Evolutionary conservation across 2,329 filamentous ascomycete species (phyloP), one percentile per base, ranked within the genome.

Genomic region (Cercospora berteroae): DNA sequence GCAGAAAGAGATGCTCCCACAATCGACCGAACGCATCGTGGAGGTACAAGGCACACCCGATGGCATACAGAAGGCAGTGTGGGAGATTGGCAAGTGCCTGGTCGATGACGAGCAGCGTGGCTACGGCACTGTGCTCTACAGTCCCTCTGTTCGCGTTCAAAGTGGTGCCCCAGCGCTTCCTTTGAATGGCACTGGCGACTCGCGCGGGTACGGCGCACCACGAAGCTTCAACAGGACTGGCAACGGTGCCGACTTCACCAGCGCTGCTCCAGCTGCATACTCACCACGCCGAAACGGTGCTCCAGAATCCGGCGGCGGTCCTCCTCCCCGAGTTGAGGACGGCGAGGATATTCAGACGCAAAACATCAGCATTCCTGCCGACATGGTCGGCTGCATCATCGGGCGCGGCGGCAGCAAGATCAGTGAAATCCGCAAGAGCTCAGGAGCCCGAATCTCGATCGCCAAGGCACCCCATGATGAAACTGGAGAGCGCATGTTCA

Each of bases 381-480:
- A 99, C 83, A 99, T 99, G 95, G 95, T 99, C 80, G 95, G 95
- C 74, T 99, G 95, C 83, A 99, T 99, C 83, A 99, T 99, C 79
- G 95, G 95, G 73, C 91, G 94, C 72, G 93, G 87, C 64, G 95
- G 95, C 72, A 94, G 88, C 84, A 99, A 99, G 87, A 99, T 99
- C 78, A 97, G 93, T 80, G 95, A 99, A 83, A 99, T 99, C 76
- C 91, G 95, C 80, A 96, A 97, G 85, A 94, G 90, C 70, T 99
- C 95, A 64, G 94, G 94, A 68, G 95, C 95, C 69, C 91, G 94
- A 76, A 99, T 99, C 82, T 97, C 94, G 56, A 98, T 98, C 80
- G 94, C 94, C 75, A 98, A 97, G 85, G 90, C 94, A 57, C 93
- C 95, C 65, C 95, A 99, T 77, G 95, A 99, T 75, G 95, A 98